These are phyloP conservation scores for Nicotiana sylvestris DNA, from an alignment of 257 asterid genomes.

Conservation along the genomic window DNA sequence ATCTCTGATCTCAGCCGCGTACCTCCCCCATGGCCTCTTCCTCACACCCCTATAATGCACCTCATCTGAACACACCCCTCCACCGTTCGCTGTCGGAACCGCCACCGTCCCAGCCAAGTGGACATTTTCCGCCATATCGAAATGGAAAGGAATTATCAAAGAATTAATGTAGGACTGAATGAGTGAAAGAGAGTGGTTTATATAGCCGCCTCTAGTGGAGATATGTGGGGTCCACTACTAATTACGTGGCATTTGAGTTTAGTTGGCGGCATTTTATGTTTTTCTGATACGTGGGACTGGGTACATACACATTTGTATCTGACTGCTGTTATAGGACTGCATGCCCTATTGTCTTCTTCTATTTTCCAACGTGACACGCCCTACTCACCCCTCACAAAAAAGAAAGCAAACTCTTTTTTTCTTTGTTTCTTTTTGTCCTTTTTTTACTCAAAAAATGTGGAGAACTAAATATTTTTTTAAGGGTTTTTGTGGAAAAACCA, in stretches of 20 bases:
- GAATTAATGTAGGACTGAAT: background rate
- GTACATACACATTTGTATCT: background rate
- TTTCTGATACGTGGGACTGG: background rate
- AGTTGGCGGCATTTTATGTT: background rate
- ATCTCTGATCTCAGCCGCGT: slow-evolving; percentile 12
- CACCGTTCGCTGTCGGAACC: background rate
- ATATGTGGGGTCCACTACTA: background rate
- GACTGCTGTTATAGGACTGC: background rate
- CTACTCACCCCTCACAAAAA: background rate
- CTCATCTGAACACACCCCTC: background rate
- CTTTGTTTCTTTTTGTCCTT: background rate
- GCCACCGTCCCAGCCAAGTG: background rate
- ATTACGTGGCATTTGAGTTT: background rate
- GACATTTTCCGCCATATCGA: background rate
- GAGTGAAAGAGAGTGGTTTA: background rate
- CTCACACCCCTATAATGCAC: slow-evolving; percentile 6
- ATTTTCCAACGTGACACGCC: background rate
- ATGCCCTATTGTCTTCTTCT: background rate
- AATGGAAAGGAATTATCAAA: background rate
- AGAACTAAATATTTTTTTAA: background rate
- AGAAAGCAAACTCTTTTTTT: background rate
- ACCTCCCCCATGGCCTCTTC: slow-evolving; percentile 2
- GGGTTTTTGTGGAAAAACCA: background rate
- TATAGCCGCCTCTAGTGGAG: background rate
- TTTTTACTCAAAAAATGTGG: too few relatives aligned